A percentile compares a stretch with the other conserved stretches of the same genome.
Conservation (phyloP, 768 basidiomycete genomes). For the Lentinus tigrinus region DNA sequence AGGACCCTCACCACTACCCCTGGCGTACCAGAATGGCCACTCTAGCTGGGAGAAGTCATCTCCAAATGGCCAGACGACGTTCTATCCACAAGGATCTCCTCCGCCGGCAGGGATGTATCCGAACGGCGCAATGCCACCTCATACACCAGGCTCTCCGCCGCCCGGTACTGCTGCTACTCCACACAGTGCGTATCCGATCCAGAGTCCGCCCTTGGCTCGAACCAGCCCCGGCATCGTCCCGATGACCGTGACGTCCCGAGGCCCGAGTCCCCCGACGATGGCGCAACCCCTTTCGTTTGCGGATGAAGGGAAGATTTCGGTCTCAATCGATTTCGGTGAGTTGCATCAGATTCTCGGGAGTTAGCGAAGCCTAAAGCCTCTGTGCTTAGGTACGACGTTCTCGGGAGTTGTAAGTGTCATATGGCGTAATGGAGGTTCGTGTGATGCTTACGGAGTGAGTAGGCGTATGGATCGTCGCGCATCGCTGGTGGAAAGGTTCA, state of each 20-base stretch:
- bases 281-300: slow-evolving; percentile 14
- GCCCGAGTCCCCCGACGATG: slow-evolving; percentile 23
- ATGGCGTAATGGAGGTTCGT: neutral
- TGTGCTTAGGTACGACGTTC: slow-evolving; percentile 71
- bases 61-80: slow-evolving; percentile 11
- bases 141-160: slow-evolving; percentile 1
- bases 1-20: slow-evolving; percentile 48
- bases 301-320: slow-evolving; percentile 78
- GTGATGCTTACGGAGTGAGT: neutral
- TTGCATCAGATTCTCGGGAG: slow-evolving; percentile 1
- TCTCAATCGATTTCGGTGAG: slow-evolving; percentile 82
- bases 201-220: slow-evolving; percentile 25
- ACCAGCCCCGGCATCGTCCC: slow-evolving; percentile 25
- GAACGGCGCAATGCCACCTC: slow-evolving; percentile 6
- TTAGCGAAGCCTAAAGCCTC: slow-evolving; percentile 4
- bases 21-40: slow-evolving; percentile 22
- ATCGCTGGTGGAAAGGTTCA: slow-evolving; percentile 78
- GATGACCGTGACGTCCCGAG: slow-evolving; percentile 21
- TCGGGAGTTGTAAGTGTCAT: slow-evolving; percentile 74
- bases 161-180: slow-evolving; percentile 6
- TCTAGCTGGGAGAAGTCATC: slow-evolving; percentile 13
- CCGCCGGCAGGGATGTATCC: slow-evolving; percentile 14
- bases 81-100: slow-evolving; percentile 18
- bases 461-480: slow-evolving; percentile 87
- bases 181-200: slow-evolving; percentile 7